Evolutionary conservation across 495 filamentous ascomycete species (phyloP).

Genomic region (Penicillium malachiteum): DNA sequence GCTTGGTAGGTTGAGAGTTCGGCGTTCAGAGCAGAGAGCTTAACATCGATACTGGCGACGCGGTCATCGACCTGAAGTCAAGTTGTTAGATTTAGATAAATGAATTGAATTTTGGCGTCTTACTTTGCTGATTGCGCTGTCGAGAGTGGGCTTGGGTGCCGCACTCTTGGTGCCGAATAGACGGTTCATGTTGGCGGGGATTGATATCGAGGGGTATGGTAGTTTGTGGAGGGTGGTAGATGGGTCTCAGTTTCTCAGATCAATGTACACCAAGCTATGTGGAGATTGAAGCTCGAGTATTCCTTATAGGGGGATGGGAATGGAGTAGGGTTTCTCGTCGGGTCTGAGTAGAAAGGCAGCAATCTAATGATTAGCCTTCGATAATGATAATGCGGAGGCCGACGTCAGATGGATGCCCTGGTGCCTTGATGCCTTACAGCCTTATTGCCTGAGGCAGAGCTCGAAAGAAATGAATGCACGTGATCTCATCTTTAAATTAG

Average conservation of each 20-base stretch:
- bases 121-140: conserved; percentile 82
- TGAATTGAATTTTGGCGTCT: conserved; percentile 8
- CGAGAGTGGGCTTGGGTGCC: conserved; percentile 87
- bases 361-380: neutral
- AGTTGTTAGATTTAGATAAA: conserved; percentile 10
- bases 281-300: no score
- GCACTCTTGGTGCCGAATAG: conserved; percentile 89
- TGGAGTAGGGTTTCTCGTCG: no score
- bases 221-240: conserved; percentile 1
- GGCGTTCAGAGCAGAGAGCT: conserved; percentile 85
- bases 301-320: no score
- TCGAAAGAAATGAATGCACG: neutral
- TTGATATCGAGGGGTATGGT: neutral
- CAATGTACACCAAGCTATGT: no score
- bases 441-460: conserved; percentile 8
- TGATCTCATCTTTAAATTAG: conserved; percentile 3
- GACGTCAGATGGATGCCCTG: conserved; percentile 18
- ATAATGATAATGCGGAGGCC: conserved; percentile 20
- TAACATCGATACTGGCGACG: conserved; percentile 88
- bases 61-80: conserved; percentile 69
- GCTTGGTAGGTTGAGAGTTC: conserved; percentile 87
- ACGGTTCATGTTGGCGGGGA: conserved; percentile 73
- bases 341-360: no score
- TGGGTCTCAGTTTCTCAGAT: no score
- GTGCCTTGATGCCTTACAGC: neutral